A percentile compares a stretch with the other conserved stretches of the same genome.
phyloP scores from a whole-genome alignment of 2,329 filamentous ascomycete genomes.

The Ceratocystis eucalypticola region DNA sequence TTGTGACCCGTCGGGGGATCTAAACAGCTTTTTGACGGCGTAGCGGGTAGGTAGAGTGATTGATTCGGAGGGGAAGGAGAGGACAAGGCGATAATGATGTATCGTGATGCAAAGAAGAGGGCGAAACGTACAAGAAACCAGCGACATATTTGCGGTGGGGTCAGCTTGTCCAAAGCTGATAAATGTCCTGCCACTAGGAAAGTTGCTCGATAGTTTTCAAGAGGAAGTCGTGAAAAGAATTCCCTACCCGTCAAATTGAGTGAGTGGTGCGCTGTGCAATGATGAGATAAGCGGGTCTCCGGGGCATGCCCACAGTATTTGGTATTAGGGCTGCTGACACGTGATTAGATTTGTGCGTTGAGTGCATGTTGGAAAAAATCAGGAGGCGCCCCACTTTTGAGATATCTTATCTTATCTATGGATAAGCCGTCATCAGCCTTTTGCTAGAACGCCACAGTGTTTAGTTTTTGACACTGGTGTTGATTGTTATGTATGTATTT shows the following conservation, averaged over 20 bases:
- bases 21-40: neutral
- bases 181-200: slow-evolving; percentile 20
- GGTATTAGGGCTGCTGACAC: slow-evolving; percentile 20
- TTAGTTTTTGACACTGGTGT: too few species aligned
- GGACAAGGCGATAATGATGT: neutral
- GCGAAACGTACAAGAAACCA: slow-evolving; percentile 19
- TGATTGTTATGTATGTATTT: too few species aligned
- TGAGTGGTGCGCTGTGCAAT: slow-evolving; percentile 17
- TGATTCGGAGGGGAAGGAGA: slow-evolving; percentile 5
- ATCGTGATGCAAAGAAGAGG: slow-evolving; percentile 7
- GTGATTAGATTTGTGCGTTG: slow-evolving; percentile 15
- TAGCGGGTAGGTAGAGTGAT: neutral
- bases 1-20: neutral
- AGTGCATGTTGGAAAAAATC: neutral
- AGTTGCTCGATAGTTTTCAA: slow-evolving; percentile 19
- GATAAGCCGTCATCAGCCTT: neutral
- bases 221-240: slow-evolving; percentile 18
- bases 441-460: too few species aligned
- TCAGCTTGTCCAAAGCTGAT: slow-evolving; percentile 21
- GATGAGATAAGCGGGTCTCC: slow-evolving; percentile 19
- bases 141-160: slow-evolving; percentile 27
- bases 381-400: neutral
- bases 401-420: neutral
- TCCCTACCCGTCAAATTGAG: slow-evolving; percentile 16
- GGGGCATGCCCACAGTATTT: slow-evolving; percentile 18